Evolutionary conservation across 2,329 filamentous ascomycete genomes (phyloP).

Genomic region (Nigrospora sphaerica): DNA sequence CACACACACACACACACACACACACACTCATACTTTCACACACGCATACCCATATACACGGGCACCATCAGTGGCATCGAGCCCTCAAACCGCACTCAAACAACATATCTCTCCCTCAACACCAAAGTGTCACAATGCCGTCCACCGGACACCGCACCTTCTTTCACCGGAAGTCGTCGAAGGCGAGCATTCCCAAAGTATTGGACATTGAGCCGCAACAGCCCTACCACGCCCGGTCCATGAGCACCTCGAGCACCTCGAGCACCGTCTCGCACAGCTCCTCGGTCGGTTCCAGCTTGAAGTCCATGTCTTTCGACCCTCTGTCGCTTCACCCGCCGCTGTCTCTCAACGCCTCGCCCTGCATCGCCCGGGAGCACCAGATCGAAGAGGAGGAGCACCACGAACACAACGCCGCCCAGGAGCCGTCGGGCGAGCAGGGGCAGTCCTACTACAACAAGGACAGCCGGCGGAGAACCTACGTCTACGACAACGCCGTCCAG

Average conservation of each 20-base stretch:
- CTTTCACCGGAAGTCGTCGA: not conserved
- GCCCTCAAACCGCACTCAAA: no score
- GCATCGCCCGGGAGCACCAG: constrained; percentile 17
- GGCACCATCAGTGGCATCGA: no score
- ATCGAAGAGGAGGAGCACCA: constrained; percentile 9
- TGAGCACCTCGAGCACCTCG: constrained; percentile 15
- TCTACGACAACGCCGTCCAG: constrained; percentile 19
- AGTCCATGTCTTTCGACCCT: constrained; percentile 14
- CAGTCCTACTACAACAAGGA: constrained; percentile 14
- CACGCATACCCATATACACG: no score
- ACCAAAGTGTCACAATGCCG: not conserved
- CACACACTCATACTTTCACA: no score
- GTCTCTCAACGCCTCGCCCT: constrained; percentile 20
- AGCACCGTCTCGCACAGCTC: constrained; percentile 18
- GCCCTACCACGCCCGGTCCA: constrained; percentile 9
- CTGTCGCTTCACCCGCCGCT: constrained; percentile 23
- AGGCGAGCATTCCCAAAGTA: not conserved
- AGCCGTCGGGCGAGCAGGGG: not conserved
- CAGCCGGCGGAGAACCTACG: constrained; percentile 12
- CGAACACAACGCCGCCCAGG: constrained; percentile 5
- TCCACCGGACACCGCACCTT: not conserved
- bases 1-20: no score
- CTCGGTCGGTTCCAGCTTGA: constrained; percentile 12
- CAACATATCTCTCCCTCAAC: not conserved
- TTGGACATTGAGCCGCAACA: constrained; percentile 5